Conservation (phyloP, 345 rosid genomes). For the Linum lewisii region DNA sequence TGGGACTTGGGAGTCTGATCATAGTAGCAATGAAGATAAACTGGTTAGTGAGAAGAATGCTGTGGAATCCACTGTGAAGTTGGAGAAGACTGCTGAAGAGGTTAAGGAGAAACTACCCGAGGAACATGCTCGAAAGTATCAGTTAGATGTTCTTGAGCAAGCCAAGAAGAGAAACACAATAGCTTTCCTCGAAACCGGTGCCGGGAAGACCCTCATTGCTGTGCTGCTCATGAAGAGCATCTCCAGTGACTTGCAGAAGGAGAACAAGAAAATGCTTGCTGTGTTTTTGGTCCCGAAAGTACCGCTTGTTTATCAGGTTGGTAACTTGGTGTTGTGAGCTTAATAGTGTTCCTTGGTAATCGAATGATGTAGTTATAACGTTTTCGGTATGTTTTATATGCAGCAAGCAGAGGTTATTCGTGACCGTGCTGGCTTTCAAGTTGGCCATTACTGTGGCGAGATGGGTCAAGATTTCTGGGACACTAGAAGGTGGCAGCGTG, state of each 20-base stretch:
- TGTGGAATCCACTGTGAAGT: constrained; percentile 32
- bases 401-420: constrained; percentile 98
- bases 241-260: constrained; percentile 42
- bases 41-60: constrained; percentile 26
- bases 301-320: constrained; percentile 94
- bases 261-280: constrained; percentile 71
- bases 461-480: constrained; percentile 98
- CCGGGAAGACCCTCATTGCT: constrained; percentile 96
- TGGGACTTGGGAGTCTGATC: constrained; percentile 84
- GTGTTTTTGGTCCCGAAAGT: constrained; percentile 97
- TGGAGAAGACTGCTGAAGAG: constrained; percentile 44
- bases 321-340: neutral
- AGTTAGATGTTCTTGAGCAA: constrained; percentile 93
- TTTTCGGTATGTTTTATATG: constrained; percentile 17
- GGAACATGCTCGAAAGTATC: constrained; percentile 87
- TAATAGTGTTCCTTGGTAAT: neutral
- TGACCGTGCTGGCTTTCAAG: constrained; percentile 57
- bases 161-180: constrained; percentile 86
- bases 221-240: constrained; percentile 81
- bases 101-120: constrained; percentile 61
- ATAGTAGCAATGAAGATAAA: constrained; percentile 37
- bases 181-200: constrained; percentile 97
- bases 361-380: neutral
- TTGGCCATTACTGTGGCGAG: constrained; percentile 95
- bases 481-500: constrained; percentile 84